phyloP scores from a whole-genome alignment of 2,329 filamentous ascomycete genomes.

The Cladosporium cucumerinum region DNA sequence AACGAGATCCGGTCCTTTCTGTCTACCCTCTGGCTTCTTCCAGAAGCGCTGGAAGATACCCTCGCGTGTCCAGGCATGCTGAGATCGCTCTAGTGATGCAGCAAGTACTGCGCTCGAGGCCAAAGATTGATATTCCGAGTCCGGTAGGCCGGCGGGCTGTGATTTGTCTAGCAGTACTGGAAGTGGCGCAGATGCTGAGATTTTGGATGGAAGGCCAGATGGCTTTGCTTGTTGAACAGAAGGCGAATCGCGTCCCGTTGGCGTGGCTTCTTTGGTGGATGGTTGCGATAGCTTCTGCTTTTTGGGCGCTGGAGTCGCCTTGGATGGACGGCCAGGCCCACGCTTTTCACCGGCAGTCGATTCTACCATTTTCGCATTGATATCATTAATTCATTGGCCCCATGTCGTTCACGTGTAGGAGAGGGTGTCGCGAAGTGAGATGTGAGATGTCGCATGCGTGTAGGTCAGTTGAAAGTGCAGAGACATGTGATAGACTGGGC shows the following conservation, averaged over 20 bases:
- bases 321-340: slow-evolving; percentile 26
- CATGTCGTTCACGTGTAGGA: not conserved
- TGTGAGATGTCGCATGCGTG: not conserved
- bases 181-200: slow-evolving; percentile 64
- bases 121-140: slow-evolving; percentile 68
- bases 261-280: slow-evolving; percentile 14
- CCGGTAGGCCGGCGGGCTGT: slow-evolving; percentile 61
- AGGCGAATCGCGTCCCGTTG: slow-evolving; percentile 15
- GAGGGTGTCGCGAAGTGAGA: not conserved
- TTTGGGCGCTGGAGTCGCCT: slow-evolving; percentile 21
- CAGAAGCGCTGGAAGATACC: slow-evolving; percentile 72
- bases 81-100: slow-evolving; percentile 70
- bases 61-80: slow-evolving; percentile 67
- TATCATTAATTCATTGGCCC: not conserved
- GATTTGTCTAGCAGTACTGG: slow-evolving; percentile 63
- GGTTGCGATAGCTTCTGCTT: slow-evolving; percentile 27
- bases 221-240: slow-evolving; percentile 27
- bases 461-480: not conserved
- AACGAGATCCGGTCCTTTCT: slow-evolving; percentile 31
- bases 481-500: slow-evolving; percentile 10
- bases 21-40: slow-evolving; percentile 70
- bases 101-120: slow-evolving; percentile 72
- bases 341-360: slow-evolving; percentile 25
- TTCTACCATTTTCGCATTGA: slow-evolving; percentile 8
- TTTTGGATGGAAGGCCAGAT: slow-evolving; percentile 55